These are phyloP conservation scores for Penicillium griseofulvum DNA, from an alignment of 2,329 filamentous ascomycete species.

Conservation along the genomic window DNA sequence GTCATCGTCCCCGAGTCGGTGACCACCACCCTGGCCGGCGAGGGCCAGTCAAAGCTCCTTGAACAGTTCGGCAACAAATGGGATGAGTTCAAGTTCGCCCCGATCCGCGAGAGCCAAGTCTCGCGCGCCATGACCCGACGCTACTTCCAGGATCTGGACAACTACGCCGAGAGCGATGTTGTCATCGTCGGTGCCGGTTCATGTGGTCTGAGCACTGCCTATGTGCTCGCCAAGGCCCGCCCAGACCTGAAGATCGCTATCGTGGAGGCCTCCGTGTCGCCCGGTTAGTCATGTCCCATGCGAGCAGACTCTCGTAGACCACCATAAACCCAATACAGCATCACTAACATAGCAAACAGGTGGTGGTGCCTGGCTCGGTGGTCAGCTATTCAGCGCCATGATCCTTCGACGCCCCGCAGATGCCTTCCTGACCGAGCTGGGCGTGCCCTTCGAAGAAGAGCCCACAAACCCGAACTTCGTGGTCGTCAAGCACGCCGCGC, in stretches of 20 bases:
- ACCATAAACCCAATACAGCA: neutral
- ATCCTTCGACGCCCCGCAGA: slow-evolving; percentile 92
- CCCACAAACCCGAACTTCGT: slow-evolving; percentile 83
- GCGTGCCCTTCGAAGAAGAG: slow-evolving; percentile 83
- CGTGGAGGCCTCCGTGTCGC: slow-evolving; percentile 82
- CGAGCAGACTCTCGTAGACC: neutral
- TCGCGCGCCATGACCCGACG: slow-evolving; percentile 89
- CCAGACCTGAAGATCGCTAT: slow-evolving; percentile 91
- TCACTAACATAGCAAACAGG: slow-evolving; percentile 43
- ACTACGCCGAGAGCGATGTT: slow-evolving; percentile 86
- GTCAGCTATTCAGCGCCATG: slow-evolving; percentile 94
- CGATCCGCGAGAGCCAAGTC: slow-evolving; percentile 88
- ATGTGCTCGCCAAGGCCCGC: slow-evolving; percentile 76
- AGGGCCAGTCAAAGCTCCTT: slow-evolving; percentile 54
- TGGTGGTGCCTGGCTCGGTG: slow-evolving; percentile 88
- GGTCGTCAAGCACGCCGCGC: slow-evolving; percentile 88
- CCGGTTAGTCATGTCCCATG: slow-evolving; percentile 45
- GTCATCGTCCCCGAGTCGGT: slow-evolving; percentile 48
- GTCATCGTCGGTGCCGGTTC: slow-evolving; percentile 90
- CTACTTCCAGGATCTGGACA: slow-evolving; percentile 88
- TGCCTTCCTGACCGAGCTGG: slow-evolving; percentile 75
- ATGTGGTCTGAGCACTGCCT: slow-evolving; percentile 81
- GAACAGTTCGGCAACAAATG: slow-evolving; percentile 71
- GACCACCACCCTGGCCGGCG: slow-evolving; percentile 33
- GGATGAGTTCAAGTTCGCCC: slow-evolving; percentile 77